Conservation (phyloP, 192 early-diverging fungal species). For the Allomyces macrogynus region DNA sequence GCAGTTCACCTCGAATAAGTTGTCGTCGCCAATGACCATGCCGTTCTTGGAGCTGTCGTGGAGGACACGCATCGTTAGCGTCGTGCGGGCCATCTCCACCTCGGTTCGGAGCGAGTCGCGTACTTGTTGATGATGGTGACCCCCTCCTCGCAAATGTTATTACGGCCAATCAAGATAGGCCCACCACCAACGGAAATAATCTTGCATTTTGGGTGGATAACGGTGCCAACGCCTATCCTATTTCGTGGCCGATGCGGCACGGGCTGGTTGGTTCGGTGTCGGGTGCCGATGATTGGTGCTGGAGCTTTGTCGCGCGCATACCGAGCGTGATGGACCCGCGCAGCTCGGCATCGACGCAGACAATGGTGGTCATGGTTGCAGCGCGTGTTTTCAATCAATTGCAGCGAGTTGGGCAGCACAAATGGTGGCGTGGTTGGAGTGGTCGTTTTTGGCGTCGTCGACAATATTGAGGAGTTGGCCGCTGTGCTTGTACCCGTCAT, state of each 20-base stretch:
- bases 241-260: background rate
- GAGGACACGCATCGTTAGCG: too few relatives aligned
- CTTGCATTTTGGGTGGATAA: conserved; percentile 20
- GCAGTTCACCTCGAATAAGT: conserved; percentile 19
- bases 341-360: conserved; percentile 19
- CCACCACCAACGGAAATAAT: conserved; percentile 12
- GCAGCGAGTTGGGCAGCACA: too few relatives aligned
- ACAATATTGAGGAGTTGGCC: too few relatives aligned
- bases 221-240: conserved; percentile 11
- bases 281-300: too few relatives aligned
- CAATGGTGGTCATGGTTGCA: conserved; percentile 3
- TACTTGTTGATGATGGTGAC: conserved; percentile 17
- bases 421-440: too few relatives aligned
- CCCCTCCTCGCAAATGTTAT: conserved; percentile 20
- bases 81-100: too few relatives aligned
- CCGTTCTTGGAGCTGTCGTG: background rate
- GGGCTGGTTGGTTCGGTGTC: too few relatives aligned
- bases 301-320: background rate
- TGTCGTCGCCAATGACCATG: conserved; percentile 17
- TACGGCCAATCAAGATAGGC: conserved; percentile 15
- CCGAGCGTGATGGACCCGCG: conserved; percentile 9
- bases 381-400: too few relatives aligned
- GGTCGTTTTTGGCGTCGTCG: too few relatives aligned
- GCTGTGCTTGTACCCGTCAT: background rate
- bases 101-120: background rate